Conservation (phyloP, 2,329 filamentous ascomycete species). For the Nemania abortiva region DNA sequence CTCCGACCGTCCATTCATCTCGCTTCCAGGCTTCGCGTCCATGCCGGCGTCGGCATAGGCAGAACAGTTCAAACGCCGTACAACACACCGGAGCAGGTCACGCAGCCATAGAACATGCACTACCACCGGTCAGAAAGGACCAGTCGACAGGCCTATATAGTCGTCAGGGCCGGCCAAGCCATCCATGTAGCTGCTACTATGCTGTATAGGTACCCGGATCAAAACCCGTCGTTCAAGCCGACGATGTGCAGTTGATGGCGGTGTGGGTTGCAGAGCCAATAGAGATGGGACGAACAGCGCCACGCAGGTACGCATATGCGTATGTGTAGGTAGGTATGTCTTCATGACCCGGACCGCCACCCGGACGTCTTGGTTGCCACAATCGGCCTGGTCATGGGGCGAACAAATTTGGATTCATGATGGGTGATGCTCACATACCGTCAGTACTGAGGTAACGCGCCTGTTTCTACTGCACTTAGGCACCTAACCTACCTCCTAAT, state of each 20-base stretch:
- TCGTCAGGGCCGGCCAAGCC: background rate
- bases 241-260: conserved; percentile 16
- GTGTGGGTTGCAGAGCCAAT: conserved; percentile 23
- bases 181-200: background rate
- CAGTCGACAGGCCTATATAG: background rate
- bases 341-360: too few relatives aligned
- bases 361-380: too few relatives aligned
- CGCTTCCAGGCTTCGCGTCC: background rate
- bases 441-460: too few relatives aligned
- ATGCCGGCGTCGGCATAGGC: conserved; percentile 11
- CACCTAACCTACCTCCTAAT: too few relatives aligned
- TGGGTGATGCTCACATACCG: too few relatives aligned
- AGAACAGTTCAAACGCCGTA: conserved; percentile 10
- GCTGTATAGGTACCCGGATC: background rate
- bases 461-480: too few relatives aligned
- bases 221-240: background rate
- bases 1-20: background rate
- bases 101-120: background rate
- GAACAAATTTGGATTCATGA: too few relatives aligned
- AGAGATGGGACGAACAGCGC: conserved; percentile 9
- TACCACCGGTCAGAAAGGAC: conserved; percentile 18
- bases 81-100: conserved; percentile 14
- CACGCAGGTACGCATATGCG: background rate
- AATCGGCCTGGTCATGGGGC: conserved; percentile 7
- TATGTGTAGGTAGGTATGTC: too few relatives aligned